A percentile compares a stretch with the other conserved stretches of the same genome.
phyloP scores from a whole-genome alignment of 345 rosid species.

The Aquilaria sinensis region DNA sequence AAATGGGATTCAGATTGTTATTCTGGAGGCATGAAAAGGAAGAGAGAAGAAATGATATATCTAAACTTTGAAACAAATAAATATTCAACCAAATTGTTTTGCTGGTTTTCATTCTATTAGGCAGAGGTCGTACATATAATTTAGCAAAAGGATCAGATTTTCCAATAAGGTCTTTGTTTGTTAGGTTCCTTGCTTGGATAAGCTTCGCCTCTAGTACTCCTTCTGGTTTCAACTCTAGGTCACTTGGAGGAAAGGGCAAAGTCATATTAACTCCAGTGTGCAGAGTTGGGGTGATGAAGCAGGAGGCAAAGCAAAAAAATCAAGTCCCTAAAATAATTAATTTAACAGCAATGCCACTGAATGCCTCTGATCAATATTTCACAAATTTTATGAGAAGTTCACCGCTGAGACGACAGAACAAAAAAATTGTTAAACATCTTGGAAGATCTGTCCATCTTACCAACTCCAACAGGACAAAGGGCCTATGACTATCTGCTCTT shows the following conservation, averaged over 20 bases:
- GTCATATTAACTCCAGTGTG: slow-evolving; percentile 1
- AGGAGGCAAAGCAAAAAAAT: background rate
- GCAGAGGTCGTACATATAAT: slow-evolving; percentile 77
- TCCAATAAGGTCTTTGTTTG: slow-evolving; percentile 92
- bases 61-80: slow-evolving; percentile 9
- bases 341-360: background rate
- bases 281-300: background rate
- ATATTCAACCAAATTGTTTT: slow-evolving; percentile 64
- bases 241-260: slow-evolving; percentile 42
- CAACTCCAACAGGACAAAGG: too few species aligned
- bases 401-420: background rate
- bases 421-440: background rate
- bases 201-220: slow-evolving; percentile 96
- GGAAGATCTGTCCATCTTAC: too few species aligned
- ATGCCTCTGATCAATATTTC: background rate
- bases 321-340: background rate
- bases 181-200: slow-evolving; percentile 88
- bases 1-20: slow-evolving; percentile 91
- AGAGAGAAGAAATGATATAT: slow-evolving; percentile 9
- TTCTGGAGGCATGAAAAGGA: slow-evolving; percentile 36
- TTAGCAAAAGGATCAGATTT: slow-evolving; percentile 97
- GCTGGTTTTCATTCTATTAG: slow-evolving; percentile 64
- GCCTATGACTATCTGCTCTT: too few species aligned
- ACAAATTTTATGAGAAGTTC: background rate
- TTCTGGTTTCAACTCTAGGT: slow-evolving; percentile 87